Evolutionary conservation across 1,284 basidiomycete species (phyloP).

Genomic region (Phellopilus nigrolimitatus): DNA sequence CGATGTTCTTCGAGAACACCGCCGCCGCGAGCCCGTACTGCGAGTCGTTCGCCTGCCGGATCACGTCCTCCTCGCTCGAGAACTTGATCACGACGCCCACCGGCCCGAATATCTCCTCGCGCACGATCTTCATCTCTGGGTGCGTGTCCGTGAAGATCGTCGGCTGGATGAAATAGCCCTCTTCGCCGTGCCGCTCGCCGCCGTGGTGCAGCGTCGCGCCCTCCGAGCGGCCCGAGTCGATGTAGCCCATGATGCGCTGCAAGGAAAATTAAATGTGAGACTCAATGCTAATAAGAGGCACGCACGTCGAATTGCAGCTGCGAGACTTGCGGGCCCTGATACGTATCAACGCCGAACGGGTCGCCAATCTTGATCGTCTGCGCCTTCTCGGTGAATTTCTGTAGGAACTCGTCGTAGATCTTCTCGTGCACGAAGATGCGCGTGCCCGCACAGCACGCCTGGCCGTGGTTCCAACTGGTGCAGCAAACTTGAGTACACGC

Average conservation of each 20-base stretch:
- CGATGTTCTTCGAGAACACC: conserved; percentile 80
- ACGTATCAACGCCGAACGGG: conserved; percentile 67
- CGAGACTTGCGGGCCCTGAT: conserved; percentile 90
- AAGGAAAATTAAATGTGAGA: too few species aligned
- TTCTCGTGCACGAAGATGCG: conserved; percentile 81
- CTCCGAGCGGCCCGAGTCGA: conserved; percentile 76
- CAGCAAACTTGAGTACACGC: too few species aligned
- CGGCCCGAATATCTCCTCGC: conserved; percentile 92
- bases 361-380: conserved; percentile 66
- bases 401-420: conserved; percentile 79
- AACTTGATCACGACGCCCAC: conserved; percentile 75
- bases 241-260: conserved; percentile 88
- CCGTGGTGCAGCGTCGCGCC: conserved; percentile 82
- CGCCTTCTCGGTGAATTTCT: conserved; percentile 54
- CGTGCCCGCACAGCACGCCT: conserved; percentile 82
- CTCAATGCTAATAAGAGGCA: too few species aligned
- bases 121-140: conserved; percentile 80
- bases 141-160: conserved; percentile 83
- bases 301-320: conserved; percentile 60
- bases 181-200: conserved; percentile 67
- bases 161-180: conserved; percentile 77
- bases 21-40: conserved; percentile 84
- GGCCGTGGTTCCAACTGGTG: conserved; percentile 81
- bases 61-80: conserved; percentile 64
- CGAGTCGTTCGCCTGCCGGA: conserved; percentile 81